Evolutionary conservation across 2,329 filamentous ascomycete genomes (phyloP), one percentile per base, ranked within the genome.

Genomic region (Aspergillus candidus): DNA sequence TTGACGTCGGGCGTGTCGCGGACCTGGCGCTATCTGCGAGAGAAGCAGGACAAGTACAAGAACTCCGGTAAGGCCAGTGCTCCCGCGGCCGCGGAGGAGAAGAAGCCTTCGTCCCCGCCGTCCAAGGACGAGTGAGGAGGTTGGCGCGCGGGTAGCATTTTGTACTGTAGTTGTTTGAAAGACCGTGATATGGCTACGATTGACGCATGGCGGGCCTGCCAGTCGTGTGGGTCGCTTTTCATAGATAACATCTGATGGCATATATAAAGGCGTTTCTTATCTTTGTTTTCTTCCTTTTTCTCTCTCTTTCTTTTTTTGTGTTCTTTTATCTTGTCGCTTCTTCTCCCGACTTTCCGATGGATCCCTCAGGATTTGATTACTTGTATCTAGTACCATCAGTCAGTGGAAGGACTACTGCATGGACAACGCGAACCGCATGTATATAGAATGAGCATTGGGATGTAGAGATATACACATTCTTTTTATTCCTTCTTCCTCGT

Each of bases 1-100:
- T 65, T 96, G 35, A 97, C 89, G 2, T 83, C 86, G 0, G 94
- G 93, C 0, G 63, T 86, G 12, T 61, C 72, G 6, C 79, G 83
- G 57, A 84, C 83, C 5, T 77, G 78, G 72, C 78, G 82, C 50
- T 98, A 98, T 63, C 58, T 94, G 43, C 73, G 77, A 35, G 93
- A 97, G 65, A 98, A 98, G 75, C 72, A 82, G 48, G 71, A 71
- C 50, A 88, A 88, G 65, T 84, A 72, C 54, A 63, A 51, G 41
- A 61, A 65, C 33, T 62, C 66, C 1, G 67, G 66, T 41, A 57
- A 58, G 39, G 50, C 55, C 35, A 50, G 43, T 6, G 48, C 56
- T 11, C 15, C 51, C 18, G 41, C 48, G 8, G 41, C 22, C 2
- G 22, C 22, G 6, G 22, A 27, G 22, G 22, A 27, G 22, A 27